These are phyloP conservation scores for Grosmannia serpens DNA, from an alignment of 2,329 filamentous ascomycete genomes.

Conservation along the genomic window DNA sequence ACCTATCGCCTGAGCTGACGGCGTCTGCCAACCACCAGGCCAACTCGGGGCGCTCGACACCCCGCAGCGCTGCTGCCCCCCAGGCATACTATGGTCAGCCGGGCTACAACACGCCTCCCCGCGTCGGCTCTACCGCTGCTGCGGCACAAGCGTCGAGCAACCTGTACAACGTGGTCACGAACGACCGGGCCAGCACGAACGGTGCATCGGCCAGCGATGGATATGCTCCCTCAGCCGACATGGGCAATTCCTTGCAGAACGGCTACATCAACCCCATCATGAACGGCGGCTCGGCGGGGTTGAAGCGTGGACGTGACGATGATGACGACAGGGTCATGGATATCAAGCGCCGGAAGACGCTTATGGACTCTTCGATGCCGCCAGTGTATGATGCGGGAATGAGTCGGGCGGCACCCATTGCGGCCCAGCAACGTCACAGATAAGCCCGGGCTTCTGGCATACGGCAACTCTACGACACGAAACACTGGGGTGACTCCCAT, in stretches of 20 bases:
- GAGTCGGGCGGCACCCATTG: slow-evolving; percentile 17
- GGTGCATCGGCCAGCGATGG: slow-evolving; percentile 56
- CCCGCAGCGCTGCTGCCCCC: slow-evolving; percentile 61
- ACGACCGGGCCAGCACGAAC: slow-evolving; percentile 56
- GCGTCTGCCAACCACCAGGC: slow-evolving; percentile 71
- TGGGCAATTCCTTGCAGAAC: slow-evolving; percentile 42
- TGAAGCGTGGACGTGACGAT: slow-evolving; percentile 31
- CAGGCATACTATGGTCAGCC: slow-evolving; percentile 62
- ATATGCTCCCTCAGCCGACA: slow-evolving; percentile 56
- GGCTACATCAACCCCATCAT: slow-evolving; percentile 52
- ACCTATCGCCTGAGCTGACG: slow-evolving; percentile 72
- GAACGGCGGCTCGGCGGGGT: slow-evolving; percentile 45
- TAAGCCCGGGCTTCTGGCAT: neutral
- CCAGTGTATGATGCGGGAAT: slow-evolving; percentile 18
- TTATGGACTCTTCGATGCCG: slow-evolving; percentile 20
- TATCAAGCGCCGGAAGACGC: slow-evolving; percentile 24
- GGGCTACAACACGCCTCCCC: slow-evolving; percentile 71
- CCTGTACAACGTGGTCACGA: slow-evolving; percentile 82
- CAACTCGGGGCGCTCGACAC: slow-evolving; percentile 73
- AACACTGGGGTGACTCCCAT: neutral
- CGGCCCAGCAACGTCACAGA: slow-evolving; percentile 17
- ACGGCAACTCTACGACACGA: neutral
- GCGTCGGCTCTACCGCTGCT: slow-evolving; percentile 33
- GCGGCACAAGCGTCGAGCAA: slow-evolving; percentile 55
- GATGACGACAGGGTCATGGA: slow-evolving; percentile 29